Evolutionary conservation across 495 filamentous ascomycete genomes (phyloP).

Genomic region (Recurvomyces mirabilis): DNA sequence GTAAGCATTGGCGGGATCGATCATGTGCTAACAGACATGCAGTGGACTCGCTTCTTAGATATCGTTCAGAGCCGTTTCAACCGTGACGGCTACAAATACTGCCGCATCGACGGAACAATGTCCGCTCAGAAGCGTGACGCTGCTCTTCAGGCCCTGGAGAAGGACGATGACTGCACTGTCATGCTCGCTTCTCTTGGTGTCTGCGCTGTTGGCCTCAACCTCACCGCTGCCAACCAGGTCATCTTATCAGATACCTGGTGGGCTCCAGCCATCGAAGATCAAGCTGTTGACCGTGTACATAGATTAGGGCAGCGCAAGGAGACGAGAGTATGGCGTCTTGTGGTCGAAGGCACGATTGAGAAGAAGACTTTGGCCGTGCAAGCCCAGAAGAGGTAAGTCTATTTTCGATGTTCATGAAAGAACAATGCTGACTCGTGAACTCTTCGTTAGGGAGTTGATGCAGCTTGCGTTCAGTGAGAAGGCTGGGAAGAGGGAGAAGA

Average conservation of each 20-base stretch:
- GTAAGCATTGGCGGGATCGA: too few species aligned
- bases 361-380: constrained; percentile 88
- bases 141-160: constrained; percentile 53
- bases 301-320: constrained; percentile 88
- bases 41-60: constrained; percentile 85
- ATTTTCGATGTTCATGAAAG: too few species aligned
- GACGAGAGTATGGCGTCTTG: constrained; percentile 74
- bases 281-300: constrained; percentile 98
- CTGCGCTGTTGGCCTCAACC: constrained; percentile 78
- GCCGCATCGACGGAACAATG: constrained; percentile 81
- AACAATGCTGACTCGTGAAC: too few species aligned
- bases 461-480: constrained; percentile 46
- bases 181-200: constrained; percentile 76
- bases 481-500: constrained; percentile 23
- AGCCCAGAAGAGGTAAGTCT: constrained; percentile 52
- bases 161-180: constrained; percentile 58
- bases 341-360: constrained; percentile 85
- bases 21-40: too few species aligned
- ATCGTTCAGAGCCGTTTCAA: constrained; percentile 63
- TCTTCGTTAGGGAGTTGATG: constrained; percentile 64
- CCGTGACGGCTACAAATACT: constrained; percentile 49
- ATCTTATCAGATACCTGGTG: constrained; percentile 99
- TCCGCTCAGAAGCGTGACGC: constrained; percentile 52
- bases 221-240: constrained; percentile 75
- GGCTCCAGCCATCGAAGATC: constrained; percentile 92